Evolutionary conservation across 2,329 filamentous ascomycete genomes (phyloP), one percentile per base, ranked within the genome.

Genomic region (Hymenoscyphus salicellus): DNA sequence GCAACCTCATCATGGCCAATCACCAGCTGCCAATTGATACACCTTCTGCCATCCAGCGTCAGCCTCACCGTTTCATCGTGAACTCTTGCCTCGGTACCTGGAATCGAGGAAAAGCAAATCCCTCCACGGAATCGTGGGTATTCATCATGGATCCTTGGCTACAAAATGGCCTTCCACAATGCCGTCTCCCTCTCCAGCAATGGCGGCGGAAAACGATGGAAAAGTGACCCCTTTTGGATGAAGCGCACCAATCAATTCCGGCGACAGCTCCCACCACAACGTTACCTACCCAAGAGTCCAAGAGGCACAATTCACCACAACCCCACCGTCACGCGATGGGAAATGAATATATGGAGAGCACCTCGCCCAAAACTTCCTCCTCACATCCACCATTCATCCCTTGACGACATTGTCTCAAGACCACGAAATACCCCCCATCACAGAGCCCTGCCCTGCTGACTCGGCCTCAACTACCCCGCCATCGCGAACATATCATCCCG

Each of bases 401-500:
- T 49, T 49, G 43, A 49, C 8, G 1, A 26, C 10, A 11, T 8
- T 11, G 7, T 49, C n/a, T 49, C 43, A 23, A 49, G 43, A 49
- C 20, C 20, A 49, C 43, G n/a, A 49, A 49, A 23, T 23, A 20
- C 10, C 23, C 17, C 10, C 20, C 8, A 23, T 6, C n/a, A 49
- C n/a, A 10, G 16, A n/a, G 10, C n/a, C 6, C 1, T n/a, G 30
- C 17, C 28, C 26, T 36, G 26, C 17, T 26, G 4, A 14, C 33
- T 55, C 46, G 26, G n/a, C 32, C 55, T 52, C 28, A 23, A 28
- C 36, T 65, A 59, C 33, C 62, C 61, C 41, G 52, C 60, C 55
- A 63, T 61, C 56, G 30, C 63, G 68, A 64, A 67, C 66, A 49
- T 26, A 49, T 23, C 7, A 20, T 49, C 43, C 43, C 43, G 10